Conservation (phyloP, 495 filamentous ascomycete species). For the Pyrenula aspistea region DNA sequence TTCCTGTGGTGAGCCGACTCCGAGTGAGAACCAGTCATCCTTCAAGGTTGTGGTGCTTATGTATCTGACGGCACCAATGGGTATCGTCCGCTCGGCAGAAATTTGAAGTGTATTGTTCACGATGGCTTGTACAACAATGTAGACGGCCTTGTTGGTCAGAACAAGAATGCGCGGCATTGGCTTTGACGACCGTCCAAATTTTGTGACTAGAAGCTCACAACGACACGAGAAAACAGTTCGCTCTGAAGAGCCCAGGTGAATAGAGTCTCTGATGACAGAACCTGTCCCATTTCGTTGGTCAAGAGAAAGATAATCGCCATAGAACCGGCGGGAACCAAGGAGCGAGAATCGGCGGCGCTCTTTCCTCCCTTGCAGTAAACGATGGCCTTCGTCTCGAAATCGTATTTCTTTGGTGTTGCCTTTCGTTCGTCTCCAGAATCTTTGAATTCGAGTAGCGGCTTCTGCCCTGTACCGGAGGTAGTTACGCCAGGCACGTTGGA, state of each 20-base stretch:
- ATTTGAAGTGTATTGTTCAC: slow-evolving; percentile 75
- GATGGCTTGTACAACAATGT: slow-evolving; percentile 73
- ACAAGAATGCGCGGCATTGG: slow-evolving; percentile 74
- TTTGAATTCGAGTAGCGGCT: slow-evolving; percentile 85
- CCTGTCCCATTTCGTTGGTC: slow-evolving; percentile 71
- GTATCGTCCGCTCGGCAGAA: slow-evolving; percentile 65
- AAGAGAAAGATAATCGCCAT: slow-evolving; percentile 91
- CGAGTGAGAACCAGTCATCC: slow-evolving; percentile 95
- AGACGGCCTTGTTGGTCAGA: slow-evolving; percentile 74
- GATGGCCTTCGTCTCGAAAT: slow-evolving; percentile 81
- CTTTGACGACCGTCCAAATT: slow-evolving; percentile 93
- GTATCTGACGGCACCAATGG: slow-evolving; percentile 77
- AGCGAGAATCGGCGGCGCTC: slow-evolving; percentile 85
- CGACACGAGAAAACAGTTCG: slow-evolving; percentile 78
- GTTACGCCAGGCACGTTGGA: slow-evolving; percentile 94
- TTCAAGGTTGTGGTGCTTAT: slow-evolving; percentile 65
- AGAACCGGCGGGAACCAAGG: slow-evolving; percentile 79
- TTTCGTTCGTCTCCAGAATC: slow-evolving; percentile 85
- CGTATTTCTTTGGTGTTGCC: slow-evolving; percentile 80
- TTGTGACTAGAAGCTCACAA: slow-evolving; percentile 76
- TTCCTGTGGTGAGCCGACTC: slow-evolving; percentile 77
- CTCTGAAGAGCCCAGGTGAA: slow-evolving; percentile 46
- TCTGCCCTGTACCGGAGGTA: slow-evolving; percentile 87
- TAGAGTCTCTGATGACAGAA: slow-evolving; percentile 61
- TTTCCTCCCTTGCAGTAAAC: slow-evolving; percentile 70